Base-by-base conservation (phyloP, 306 rosid genomes). In the Castanea mollissima region DNA sequence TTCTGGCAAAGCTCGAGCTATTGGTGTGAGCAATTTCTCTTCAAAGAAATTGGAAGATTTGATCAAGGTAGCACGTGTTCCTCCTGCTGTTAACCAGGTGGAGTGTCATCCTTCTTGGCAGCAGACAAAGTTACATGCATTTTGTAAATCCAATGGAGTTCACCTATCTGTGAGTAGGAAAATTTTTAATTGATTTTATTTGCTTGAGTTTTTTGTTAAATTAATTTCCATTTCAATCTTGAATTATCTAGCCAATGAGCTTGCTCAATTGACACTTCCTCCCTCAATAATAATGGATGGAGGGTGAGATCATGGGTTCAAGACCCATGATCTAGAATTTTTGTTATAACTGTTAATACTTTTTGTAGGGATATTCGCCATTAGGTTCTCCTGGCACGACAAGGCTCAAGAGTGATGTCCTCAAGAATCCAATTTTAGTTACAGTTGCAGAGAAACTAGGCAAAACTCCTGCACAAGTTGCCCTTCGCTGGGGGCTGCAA, bases 401-500 rank as follows among this genome's bases (percentile, higher is more conserved):
- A 9, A 83, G 91, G 88, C 68, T 92, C 25, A 76, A 88, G 51
- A 63, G 88, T 49, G 92, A 87, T 27, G 84, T 92, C 52, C 97
- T 92, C 16, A 70, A 81, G 84, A 83, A 88, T 57, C 94, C 91
- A 21, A 44, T 84, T 55, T 46, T 90, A 38, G 83, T 46, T 14
- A 83, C 38, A 51, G 60, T 90, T 1, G 90, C 90, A 0, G 84
- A 85, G 44, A 87, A 81, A 71, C 77, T 92, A 34, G 91, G 91
- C 27, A 92, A 85, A 80, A 87, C 89, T 76, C 95, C 93, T 13
- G 95, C 95, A 32, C 92, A 92, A 83, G 91, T 92, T 38, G 92
- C 93, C 76, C 85, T 92, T 70, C 92, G 95, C 14, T 90, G 97
- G 95, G 97, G 97, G 71, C 89, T 89, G 74, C 93, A 92, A 77